Conservation (phyloP, 208 protist species). For the Trypanosoma theileri region DNA sequence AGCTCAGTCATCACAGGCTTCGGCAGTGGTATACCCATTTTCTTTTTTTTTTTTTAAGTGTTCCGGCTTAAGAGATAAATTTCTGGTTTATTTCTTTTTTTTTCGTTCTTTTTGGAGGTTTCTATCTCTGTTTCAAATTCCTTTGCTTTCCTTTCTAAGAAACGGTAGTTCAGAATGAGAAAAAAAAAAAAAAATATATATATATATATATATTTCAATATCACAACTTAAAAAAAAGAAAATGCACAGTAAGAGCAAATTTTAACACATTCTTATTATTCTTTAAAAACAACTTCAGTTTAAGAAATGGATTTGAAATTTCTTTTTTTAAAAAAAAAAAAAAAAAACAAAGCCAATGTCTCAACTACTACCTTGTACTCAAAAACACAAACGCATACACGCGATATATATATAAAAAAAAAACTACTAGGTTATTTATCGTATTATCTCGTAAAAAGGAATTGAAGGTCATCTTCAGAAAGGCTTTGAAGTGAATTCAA, state of each 20-base stretch:
- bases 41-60: constrained; percentile 23
- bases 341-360: constrained; percentile 10
- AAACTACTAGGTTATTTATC: neutral
- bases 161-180: constrained; percentile 6
- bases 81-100: constrained; percentile 15
- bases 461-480: constrained; percentile 85
- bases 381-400: neutral
- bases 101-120: neutral
- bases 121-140: neutral
- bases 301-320: neutral
- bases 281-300: no score
- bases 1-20: constrained; percentile 90
- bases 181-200: constrained; percentile 14
- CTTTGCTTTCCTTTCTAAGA: constrained; percentile 10
- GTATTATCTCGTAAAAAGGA: constrained; percentile 79
- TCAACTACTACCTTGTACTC: neutral
- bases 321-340: constrained; percentile 5
- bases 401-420: constrained; percentile 1
- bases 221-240: no score
- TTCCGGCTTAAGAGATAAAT: neutral
- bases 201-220: no score
- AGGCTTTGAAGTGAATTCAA: constrained; percentile 78
- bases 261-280: no score
- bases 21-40: constrained; percentile 89
- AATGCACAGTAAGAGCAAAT: no score